phyloP scores from a whole-genome alignment of 305 asterid genomes.

The Solanum hybrid region DNA sequence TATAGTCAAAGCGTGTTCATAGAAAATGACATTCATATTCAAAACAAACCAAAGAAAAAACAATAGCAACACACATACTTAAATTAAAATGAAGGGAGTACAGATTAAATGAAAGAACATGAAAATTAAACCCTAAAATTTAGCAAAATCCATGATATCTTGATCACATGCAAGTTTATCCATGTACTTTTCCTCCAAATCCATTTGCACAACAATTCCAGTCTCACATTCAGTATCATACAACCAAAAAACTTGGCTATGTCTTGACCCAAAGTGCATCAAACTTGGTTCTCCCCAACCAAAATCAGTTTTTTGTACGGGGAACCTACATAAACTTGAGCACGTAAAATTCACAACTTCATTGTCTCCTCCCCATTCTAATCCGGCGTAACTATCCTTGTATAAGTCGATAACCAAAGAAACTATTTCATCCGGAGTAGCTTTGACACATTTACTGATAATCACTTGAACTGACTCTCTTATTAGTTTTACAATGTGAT shows the following conservation, averaged over 20 bases:
- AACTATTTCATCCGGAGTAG: slow-evolving; percentile 8
- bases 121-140: not conserved
- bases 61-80: not conserved
- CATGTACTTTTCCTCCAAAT: not conserved
- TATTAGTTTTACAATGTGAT: slow-evolving; percentile 9
- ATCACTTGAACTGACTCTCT: slow-evolving; percentile 11
- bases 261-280: not conserved
- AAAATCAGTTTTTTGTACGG: slow-evolving; percentile 27
- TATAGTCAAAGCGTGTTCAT: not conserved
- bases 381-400: not conserved
- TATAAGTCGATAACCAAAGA: slow-evolving; percentile 12
- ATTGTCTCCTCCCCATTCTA: not conserved
- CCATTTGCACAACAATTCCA: not conserved
- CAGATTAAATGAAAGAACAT: not conserved
- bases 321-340: slow-evolving; percentile 29
- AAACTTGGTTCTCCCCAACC: slow-evolving; percentile 33
- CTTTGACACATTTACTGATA: not conserved
- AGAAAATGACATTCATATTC: not conserved
- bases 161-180: not conserved
- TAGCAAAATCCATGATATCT: not conserved
- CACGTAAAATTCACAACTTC: not conserved
- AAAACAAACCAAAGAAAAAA: not conserved
- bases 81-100: not conserved
- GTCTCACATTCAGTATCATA: not conserved
- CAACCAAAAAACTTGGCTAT: not conserved